Percentiles rank a stretch among this genome's conserved stretches.
Conservation (phyloP, 805 yeast species). For the Candida taoyuanica region DNA sequence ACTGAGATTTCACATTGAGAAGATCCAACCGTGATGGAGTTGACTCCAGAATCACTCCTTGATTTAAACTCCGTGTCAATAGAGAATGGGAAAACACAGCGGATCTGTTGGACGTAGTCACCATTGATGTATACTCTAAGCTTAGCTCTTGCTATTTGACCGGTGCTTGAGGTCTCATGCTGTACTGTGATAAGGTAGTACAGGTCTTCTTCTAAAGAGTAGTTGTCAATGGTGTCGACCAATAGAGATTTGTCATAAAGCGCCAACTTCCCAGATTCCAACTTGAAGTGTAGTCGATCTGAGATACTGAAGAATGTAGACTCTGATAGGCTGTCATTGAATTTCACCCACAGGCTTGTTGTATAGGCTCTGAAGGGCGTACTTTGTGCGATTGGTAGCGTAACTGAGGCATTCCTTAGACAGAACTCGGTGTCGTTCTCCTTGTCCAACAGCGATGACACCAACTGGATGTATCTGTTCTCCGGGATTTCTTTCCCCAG, state of each 20-base stretch:
- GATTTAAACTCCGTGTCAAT: constrained; percentile 5
- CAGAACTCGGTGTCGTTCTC: constrained; percentile 22
- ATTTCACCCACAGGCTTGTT: constrained; percentile 27
- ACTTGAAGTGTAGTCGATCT: constrained; percentile 18
- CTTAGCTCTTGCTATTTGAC: constrained; percentile 14
- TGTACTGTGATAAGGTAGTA: constrained; percentile 21
- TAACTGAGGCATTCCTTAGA: constrained; percentile 27
- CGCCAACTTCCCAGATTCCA: constrained; percentile 31
- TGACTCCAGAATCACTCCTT: neutral
- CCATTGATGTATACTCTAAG: constrained; percentile 18
- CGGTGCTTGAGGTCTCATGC: constrained; percentile 15
- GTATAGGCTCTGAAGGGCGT: constrained; percentile 16
- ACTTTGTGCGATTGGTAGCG: constrained; percentile 8
- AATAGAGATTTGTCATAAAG: constrained; percentile 17
- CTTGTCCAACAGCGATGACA: constrained; percentile 15
- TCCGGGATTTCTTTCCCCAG: neutral
- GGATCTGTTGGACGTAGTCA: constrained; percentile 17
- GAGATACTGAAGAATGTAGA: constrained; percentile 27
- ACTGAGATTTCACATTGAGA: constrained; percentile 13
- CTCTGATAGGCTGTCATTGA: constrained; percentile 25
- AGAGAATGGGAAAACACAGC: constrained; percentile 20
- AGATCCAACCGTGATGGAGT: constrained; percentile 16
- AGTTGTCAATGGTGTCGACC: constrained; percentile 16
- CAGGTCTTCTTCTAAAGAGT: constrained; percentile 12
- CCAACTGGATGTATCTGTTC: constrained; percentile 3